These are phyloP conservation scores for Solioccasus polychromus DNA, from an alignment of 768 basidiomycete genomes.

Conservation along the genomic window DNA sequence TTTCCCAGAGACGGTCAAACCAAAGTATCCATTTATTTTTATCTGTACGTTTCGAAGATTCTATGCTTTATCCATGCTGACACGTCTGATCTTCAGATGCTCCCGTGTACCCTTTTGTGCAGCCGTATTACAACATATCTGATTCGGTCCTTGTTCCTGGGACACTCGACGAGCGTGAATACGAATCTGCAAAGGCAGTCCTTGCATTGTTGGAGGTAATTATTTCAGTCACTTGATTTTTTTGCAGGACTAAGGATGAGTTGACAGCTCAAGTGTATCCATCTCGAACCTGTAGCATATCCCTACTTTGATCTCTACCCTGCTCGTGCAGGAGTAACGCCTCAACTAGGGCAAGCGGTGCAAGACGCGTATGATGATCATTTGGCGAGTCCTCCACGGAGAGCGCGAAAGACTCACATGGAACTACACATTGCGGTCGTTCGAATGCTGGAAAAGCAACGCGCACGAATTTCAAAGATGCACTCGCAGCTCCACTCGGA, in stretches of 20 bases:
- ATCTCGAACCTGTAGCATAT: conserved; percentile 14
- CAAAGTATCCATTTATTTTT: conserved; percentile 22
- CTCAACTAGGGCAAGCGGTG: background rate
- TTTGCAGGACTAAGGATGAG: conserved; percentile 1
- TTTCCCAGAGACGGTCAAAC: background rate
- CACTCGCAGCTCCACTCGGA: conserved; percentile 34
- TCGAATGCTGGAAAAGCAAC: conserved; percentile 10
- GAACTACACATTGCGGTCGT: conserved; percentile 17
- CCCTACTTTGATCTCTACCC: conserved; percentile 27
- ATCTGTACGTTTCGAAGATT: conserved; percentile 21
- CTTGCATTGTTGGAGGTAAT: conserved; percentile 15
- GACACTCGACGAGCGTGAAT: background rate
- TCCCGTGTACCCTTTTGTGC: conserved; percentile 15
- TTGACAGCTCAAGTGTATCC: background rate
- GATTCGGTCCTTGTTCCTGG: conserved; percentile 5
- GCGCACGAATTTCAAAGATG: conserved; percentile 23
- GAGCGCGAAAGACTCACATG: conserved; percentile 21
- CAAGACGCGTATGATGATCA: background rate
- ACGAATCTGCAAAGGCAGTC: background rate
- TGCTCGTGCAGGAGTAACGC: background rate
- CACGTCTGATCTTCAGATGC: conserved; percentile 4
- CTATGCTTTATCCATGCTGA: background rate
- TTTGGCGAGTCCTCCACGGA: background rate
- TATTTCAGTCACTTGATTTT: background rate
- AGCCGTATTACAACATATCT: conserved; percentile 6